Evolutionary conservation across 306 rosid species (phyloP), one percentile per base, ranked within the genome.

Genomic region (Rosa persica): DNA sequence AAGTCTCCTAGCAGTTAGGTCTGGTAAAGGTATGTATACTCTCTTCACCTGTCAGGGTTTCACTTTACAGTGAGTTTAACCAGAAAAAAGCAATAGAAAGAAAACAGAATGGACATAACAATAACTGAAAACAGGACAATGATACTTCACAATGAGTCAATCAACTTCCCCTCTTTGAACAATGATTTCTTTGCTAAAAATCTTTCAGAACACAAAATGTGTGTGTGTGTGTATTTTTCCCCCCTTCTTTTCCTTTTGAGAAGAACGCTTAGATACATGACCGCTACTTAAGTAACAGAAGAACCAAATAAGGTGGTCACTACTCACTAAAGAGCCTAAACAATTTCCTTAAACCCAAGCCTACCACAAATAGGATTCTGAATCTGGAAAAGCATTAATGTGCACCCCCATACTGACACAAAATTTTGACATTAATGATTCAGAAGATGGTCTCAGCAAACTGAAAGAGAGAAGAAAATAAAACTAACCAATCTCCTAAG

Each of bases 21-120:
- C 95, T 12, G 98, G 98, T 86, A 95, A 85, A 71, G 98, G 98
- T 77, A 95, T 66, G 66, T 91, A 95, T 57, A 95, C 92, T 87
- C 98, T 87, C 86, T 95, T 95, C 81, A 95, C 98, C 98, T 92
- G 76, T 73, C 66, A 81, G 40, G n/a, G 69, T 71, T 74, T 76
- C 81, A 85, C 62, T 79, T 60, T n/a, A 74, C 68, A 74, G 44
- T 76, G 47, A 67, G 80, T 61, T 73, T 49, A 67, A 83, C 47
- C 76, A 54, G 39, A 73, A 38, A 55, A 60, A 73, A 20, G 72
- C 4, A 42, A 68, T 67, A 66, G 55, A 73, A 19, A 74, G 30
- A 39, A 51, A 34, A 65, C 12, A 75, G 47, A 73, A 69, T n/a
- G 5, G 9, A 17, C 66, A 54, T 39, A 15, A 69, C 19, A 75